These are phyloP conservation scores for Stagonosporopsis rhizophila DNA, from an alignment of 2,329 filamentous ascomycete genomes.

Conservation along the genomic window DNA sequence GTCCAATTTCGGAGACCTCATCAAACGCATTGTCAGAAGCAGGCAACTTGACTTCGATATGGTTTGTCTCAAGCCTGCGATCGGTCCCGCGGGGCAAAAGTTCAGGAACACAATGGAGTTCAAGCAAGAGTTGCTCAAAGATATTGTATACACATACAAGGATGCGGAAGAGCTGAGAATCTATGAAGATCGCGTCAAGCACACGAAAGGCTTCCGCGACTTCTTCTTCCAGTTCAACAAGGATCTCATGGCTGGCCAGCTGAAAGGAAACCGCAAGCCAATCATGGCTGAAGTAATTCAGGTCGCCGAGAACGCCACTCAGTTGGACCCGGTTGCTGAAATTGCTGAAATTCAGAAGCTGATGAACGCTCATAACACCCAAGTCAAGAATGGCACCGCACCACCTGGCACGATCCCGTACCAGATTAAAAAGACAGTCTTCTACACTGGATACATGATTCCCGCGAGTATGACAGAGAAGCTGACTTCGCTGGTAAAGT, in stretches of 20 bases:
- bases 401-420: conserved; percentile 60
- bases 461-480: conserved; percentile 72
- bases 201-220: conserved; percentile 81
- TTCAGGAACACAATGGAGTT: conserved; percentile 88
- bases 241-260: conserved; percentile 53
- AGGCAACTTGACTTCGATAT: conserved; percentile 87
- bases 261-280: conserved; percentile 64
- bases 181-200: conserved; percentile 69
- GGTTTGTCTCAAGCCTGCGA: conserved; percentile 83
- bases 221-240: conserved; percentile 83
- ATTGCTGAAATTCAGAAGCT: conserved; percentile 85
- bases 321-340: conserved; percentile 79
- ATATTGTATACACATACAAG: conserved; percentile 85
- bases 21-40: conserved; percentile 80
- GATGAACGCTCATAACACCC: conserved; percentile 83
- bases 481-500: conserved; percentile 72
- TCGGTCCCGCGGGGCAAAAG: conserved; percentile 78
- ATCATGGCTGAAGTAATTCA: conserved; percentile 84
- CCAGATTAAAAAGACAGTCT: conserved; percentile 83
- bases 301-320: conserved; percentile 77
- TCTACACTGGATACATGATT: conserved; percentile 93
- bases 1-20: conserved; percentile 74
- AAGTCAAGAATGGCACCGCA: conserved; percentile 57
- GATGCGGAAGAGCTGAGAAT: conserved; percentile 79
- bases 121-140: conserved; percentile 84